Base-by-base conservation (phyloP, 805 yeast species). In the Torulaspora delbrueckii region DNA sequence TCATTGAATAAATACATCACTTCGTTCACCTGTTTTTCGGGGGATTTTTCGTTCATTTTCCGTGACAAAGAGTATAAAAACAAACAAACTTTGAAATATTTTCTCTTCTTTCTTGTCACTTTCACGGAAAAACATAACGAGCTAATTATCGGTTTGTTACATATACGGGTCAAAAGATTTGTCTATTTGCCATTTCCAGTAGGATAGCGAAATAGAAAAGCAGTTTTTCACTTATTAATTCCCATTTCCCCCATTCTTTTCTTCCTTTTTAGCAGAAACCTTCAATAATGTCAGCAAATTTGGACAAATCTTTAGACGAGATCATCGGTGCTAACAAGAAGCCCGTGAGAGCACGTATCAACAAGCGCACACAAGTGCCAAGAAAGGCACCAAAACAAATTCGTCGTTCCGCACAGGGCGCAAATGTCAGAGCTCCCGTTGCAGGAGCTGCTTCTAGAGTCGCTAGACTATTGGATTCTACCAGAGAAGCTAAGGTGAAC, bases 231-330 rank as follows among this genome's bases (percentile, higher is more conserved):
- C 31, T 23, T 35, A 31, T 8, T 10, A 31, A 16, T 31, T 31
- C 19, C 19, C 19, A 9, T 33, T 34, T 44, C 41, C 48, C 47
- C 48, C 38, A 16, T 4, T 31, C 39, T 27, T 47, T 36, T 41
- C 14, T 26, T 26, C 31, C 39, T 41, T 35, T 40, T 28, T 33
- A 24, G 37, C 23, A 42, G 32, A 33, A 34, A 38, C 14, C 12
- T 37, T 34, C 40, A 24, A 65, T 42, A 47, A 86, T 84, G 90
- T 84, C 95, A 66, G 76, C 84, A 53, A 77, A 85, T 60, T 78
- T 91, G 72, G 96, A 91, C 72, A 85, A 86, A 73, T 87, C 97
- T 40, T 80, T 91, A 63, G 99, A 91, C 74, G 97, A 89, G 60
- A 91, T 91, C 68, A 86, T 91, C 64, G 79, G 95, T 48, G 70